Base-by-base conservation (phyloP, 176 grass and related monocot genomes). In the Paspalum notatum region DNA sequence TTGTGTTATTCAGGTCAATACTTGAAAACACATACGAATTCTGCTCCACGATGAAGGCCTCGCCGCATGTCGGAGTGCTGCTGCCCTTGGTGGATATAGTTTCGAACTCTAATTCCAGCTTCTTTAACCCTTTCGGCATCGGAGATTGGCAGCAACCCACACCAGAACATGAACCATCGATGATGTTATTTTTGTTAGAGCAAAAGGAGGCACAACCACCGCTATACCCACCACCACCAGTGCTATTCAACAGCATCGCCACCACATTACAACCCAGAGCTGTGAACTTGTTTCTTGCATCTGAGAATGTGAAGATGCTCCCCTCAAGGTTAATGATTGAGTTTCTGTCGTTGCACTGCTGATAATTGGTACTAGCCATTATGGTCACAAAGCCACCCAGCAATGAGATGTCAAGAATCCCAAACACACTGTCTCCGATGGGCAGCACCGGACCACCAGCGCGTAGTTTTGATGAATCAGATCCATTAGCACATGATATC, bases 141-240 rank as follows among this genome's bases (percentile, higher is more conserved):
- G 64, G 37, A 8, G 75, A 43, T 81, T 88, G 88, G 88, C 91
- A 90, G 54, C 91, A 90, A 49, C 85, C 88, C 51, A 93, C 85
- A 64, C 91, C 91, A 62, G 85, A 72, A 79, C 91, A 93, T 1
- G n/a, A n/a, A 7, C 68, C 75, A 47, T 51, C 0, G 2, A 76
- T 0, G 4, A 83, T 80, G 21, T 42, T 71, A 5, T 68, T 1
- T 10, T 38, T 54, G 41, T 9, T 75, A 22, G 45, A 21, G 49
- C 91, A 94, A 43, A 91, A 86, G 13, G 88, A 70, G 12, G 72
- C 85, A 80, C 91, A 94, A 0, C 79, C 91, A 40, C 83, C 80
- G 3, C 11, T 79, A 42, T 82, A 68, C 10, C 42, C 58, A 2
- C 44, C 37, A 14, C 62, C 58, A 2, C 44, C 37, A 18, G 56